Evolutionary conservation across 108 stramenopile genomes (phyloP).

Genomic region (Cyclostephanos invisitatus): DNA sequence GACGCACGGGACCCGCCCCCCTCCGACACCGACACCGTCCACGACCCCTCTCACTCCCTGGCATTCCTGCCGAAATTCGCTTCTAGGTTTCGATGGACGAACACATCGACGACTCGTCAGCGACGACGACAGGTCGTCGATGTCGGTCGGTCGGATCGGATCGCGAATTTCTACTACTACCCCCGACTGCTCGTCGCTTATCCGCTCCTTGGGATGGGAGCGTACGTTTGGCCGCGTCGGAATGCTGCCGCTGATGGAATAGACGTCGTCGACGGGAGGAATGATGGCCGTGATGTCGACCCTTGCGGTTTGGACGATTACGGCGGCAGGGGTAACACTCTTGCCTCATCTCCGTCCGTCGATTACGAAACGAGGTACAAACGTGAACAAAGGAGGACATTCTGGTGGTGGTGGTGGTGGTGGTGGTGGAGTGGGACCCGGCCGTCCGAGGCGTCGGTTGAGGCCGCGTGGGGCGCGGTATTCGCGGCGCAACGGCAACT

Average conservation of each 20-base stretch:
- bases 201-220: slow-evolving; percentile 1
- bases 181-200: background rate
- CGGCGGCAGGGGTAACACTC: background rate
- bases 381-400: no score
- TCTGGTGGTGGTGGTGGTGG: background rate
- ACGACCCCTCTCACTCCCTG: background rate
- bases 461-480: slow-evolving; percentile 29
- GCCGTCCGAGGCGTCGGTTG: slow-evolving; percentile 22
- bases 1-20: background rate
- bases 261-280: background rate
- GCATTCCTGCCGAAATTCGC: slow-evolving; percentile 29
- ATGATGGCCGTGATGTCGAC: no score
- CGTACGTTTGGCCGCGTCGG: background rate
- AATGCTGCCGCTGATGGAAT: background rate
- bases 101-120: slow-evolving; percentile 33
- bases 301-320: background rate
- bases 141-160: background rate
- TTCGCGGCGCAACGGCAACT: slow-evolving; percentile 21
- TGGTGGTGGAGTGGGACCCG: slow-evolving; percentile 21
- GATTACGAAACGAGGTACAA: background rate
- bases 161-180: background rate
- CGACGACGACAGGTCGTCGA: slow-evolving; percentile 7
- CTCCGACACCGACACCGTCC: no score
- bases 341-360: background rate
- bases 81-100: slow-evolving; percentile 36